These are phyloP conservation scores for Apiospora marii DNA, from an alignment of 2,329 filamentous ascomycete species.

Conservation along the genomic window DNA sequence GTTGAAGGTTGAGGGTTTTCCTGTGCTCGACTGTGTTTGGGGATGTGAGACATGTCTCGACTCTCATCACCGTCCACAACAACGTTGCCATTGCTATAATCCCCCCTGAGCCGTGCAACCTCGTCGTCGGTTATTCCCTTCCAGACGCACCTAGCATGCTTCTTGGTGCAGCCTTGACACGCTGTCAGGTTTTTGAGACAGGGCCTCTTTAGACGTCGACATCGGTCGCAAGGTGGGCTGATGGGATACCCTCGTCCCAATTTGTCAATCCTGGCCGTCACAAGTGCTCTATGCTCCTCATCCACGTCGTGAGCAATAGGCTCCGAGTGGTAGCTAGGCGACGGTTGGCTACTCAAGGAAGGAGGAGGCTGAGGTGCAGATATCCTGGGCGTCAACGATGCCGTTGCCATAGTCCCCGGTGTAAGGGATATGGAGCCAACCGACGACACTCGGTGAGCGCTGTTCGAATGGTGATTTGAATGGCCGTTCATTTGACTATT, in stretches of 20 bases:
- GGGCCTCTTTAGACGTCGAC: slow-evolving; percentile 78
- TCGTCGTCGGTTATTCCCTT: slow-evolving; percentile 81
- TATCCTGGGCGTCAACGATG: slow-evolving; percentile 39
- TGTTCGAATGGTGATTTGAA: too few relatives aligned
- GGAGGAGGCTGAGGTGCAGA: slow-evolving; percentile 39
- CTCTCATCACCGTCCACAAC: slow-evolving; percentile 42
- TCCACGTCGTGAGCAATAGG: slow-evolving; percentile 40
- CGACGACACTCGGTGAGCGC: slow-evolving; percentile 39
- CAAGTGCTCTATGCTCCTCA: slow-evolving; percentile 58
- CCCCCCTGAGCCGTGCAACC: slow-evolving; percentile 45
- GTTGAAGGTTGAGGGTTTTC: slow-evolving; percentile 33
- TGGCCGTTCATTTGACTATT: too few relatives aligned
- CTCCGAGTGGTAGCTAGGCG: slow-evolving; percentile 39
- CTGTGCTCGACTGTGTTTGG: slow-evolving; percentile 35
- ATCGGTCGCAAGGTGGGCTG: slow-evolving; percentile 84
- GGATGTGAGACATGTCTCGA: slow-evolving; percentile 24
- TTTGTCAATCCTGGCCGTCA: slow-evolving; percentile 79
- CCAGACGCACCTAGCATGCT: slow-evolving; percentile 90
- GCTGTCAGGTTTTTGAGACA: slow-evolving; percentile 88
- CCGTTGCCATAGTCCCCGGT: slow-evolving; percentile 29
- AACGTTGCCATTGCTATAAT: slow-evolving; percentile 38
- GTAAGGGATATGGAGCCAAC: slow-evolving; percentile 32
- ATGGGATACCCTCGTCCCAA: slow-evolving; percentile 77
- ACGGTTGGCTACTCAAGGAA: slow-evolving; percentile 39
- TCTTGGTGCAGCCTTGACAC: slow-evolving; percentile 87